Evolutionary conservation across 192 early-diverging fungal genomes (phyloP).

Genomic region (Podila clonocystis): DNA sequence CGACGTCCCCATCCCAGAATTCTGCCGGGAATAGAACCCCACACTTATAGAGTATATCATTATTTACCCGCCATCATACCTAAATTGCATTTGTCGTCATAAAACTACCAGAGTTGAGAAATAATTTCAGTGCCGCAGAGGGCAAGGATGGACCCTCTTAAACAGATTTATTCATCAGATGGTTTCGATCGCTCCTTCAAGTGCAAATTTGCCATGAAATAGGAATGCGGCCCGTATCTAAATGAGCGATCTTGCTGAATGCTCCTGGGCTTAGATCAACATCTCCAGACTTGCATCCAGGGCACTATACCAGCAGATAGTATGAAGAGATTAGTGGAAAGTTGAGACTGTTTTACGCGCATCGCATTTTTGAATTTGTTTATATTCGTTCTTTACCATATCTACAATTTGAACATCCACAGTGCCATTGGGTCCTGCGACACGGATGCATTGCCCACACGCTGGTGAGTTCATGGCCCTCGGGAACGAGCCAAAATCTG

Average conservation of each 20-base stretch:
- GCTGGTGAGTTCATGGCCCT: slow-evolving; percentile 55
- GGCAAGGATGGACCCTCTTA: too few species aligned
- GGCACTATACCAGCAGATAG: slow-evolving; percentile 29
- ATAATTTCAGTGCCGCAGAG: too few species aligned
- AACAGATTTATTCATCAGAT: too few species aligned
- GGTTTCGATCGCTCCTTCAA: not conserved
- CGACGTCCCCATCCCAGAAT: slow-evolving; percentile 24
- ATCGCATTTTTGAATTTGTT: not conserved
- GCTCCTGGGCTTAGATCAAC: slow-evolving; percentile 48
- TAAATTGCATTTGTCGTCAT: too few species aligned
- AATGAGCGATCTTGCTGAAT: slow-evolving; percentile 44
- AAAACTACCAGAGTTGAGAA: too few species aligned
- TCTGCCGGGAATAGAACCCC: slow-evolving; percentile 13
- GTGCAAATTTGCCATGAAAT: slow-evolving; percentile 46
- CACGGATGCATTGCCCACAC: slow-evolving; percentile 60
- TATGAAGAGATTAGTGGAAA: not conserved
- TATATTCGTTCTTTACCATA: slow-evolving; percentile 50
- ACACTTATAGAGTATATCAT: not conserved
- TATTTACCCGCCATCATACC: not conserved
- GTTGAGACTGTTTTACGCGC: not conserved
- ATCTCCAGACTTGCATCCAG: slow-evolving; percentile 49
- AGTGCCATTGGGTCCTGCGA: slow-evolving; percentile 61
- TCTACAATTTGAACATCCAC: slow-evolving; percentile 62
- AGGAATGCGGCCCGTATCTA: slow-evolving; percentile 36
- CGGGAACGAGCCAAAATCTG: slow-evolving; percentile 59